Percentiles rank a stretch among this genome's conserved stretches.
Evolutionary conservation across 768 basidiomycete species (phyloP).

Genomic region (Lactarius tabidus): DNA sequence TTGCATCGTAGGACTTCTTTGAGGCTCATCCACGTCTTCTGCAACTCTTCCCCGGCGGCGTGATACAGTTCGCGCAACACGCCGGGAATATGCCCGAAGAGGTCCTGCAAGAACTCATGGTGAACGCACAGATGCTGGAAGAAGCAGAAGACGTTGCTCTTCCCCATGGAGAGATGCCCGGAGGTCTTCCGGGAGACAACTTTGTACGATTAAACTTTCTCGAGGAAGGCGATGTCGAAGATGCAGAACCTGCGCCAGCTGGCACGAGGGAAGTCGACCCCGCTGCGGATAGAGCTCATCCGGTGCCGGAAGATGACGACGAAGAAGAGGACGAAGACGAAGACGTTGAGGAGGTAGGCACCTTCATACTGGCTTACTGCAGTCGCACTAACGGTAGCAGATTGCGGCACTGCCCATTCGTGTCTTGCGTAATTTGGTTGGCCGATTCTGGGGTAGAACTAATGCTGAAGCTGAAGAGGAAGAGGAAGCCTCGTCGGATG

Average conservation of each 20-base stretch:
- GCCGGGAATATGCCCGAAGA: conserved; percentile 26
- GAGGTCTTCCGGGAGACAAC: conserved; percentile 24
- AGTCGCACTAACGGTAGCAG: conserved; percentile 6
- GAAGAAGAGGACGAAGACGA: conserved; percentile 18
- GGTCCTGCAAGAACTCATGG: conserved; percentile 19
- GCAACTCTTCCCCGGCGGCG: conserved; percentile 58
- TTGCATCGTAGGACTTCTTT: conserved; percentile 42
- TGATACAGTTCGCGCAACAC: conserved; percentile 43
- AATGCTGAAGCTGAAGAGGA: conserved; percentile 15
- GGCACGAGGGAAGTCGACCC: neutral
- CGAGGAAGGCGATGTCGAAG: conserved; percentile 5
- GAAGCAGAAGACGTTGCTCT: conserved; percentile 19
- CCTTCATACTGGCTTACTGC: neutral
- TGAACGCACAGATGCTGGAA: conserved; percentile 19
- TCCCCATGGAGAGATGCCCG: conserved; percentile 24
- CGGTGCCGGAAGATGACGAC: neutral
- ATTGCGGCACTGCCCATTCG: conserved; percentile 22
- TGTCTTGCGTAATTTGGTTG: conserved; percentile 24
- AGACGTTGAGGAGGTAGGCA: conserved; percentile 19
- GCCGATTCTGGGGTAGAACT: conserved; percentile 21
- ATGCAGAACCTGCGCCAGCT: neutral
- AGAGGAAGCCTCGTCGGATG: conserved; percentile 20
- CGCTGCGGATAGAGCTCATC: neutral
- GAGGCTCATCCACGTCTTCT: conserved; percentile 53
- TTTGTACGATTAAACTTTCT: conserved; percentile 22